These are phyloP conservation scores for Melocanna baccifera DNA, from an alignment of 176 grass and related monocot genomes.

Conservation along the genomic window DNA sequence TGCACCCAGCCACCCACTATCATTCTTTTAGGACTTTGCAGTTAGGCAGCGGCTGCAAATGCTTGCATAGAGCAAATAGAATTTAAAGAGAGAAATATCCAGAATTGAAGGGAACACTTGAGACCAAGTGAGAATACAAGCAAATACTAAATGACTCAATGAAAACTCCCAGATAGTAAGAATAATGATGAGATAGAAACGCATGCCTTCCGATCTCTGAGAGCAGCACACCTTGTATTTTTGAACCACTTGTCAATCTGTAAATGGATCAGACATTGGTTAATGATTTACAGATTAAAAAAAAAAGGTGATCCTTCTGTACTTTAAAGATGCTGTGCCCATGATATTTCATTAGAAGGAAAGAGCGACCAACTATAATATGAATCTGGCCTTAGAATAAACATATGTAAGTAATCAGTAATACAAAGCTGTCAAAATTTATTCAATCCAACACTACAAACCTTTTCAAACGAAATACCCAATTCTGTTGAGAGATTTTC, in stretches of 20 bases:
- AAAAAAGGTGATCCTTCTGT: background rate
- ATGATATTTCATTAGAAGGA: constrained; percentile 20
- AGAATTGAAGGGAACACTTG: background rate
- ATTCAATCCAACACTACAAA: constrained; percentile 24
- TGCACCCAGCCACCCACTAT: background rate
- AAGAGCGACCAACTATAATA: background rate
- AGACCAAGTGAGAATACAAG: background rate
- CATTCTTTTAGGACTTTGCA: background rate
- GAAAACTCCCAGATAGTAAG: background rate
- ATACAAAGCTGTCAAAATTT: constrained; percentile 8
- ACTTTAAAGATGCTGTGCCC: background rate
- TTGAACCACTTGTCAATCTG: constrained; percentile 97
- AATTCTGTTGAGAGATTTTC: constrained; percentile 75
- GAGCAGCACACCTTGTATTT: constrained; percentile 89
- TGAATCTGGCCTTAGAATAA: constrained; percentile 7
- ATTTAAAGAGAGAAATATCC: background rate
- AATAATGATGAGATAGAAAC: constrained; percentile 39
- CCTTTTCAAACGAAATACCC: constrained; percentile 85
- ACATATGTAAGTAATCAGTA: background rate
- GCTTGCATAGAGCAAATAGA: constrained; percentile 10
- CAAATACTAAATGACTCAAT: constrained; percentile 1
- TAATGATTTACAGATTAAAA: background rate
- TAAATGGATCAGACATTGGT: constrained; percentile 32
- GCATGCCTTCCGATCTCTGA: constrained; percentile 75
- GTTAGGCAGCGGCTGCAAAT: background rate